Percentiles rank a stretch among this genome's conserved stretches.
Evolutionary conservation across 2,329 filamentous ascomycete species (phyloP).

Genomic region (Alternaria arbusti): DNA sequence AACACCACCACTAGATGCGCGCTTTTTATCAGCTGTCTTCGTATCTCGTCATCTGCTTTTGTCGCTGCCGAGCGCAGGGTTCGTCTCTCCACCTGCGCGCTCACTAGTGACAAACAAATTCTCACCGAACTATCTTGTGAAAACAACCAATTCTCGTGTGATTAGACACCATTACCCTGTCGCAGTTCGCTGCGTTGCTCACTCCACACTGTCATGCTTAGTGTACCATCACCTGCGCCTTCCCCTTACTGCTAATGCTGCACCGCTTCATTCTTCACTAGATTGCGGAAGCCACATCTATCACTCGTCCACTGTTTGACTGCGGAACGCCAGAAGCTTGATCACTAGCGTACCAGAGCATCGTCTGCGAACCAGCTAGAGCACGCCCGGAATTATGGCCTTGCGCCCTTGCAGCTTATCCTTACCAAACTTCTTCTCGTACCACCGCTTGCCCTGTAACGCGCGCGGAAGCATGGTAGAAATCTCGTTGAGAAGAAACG

Average conservation of each 20-base stretch:
- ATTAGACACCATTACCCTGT: slow-evolving; percentile 4
- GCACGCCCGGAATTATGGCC: slow-evolving; percentile 70
- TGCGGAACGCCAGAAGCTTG: background rate
- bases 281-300: background rate
- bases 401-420: slow-evolving; percentile 77
- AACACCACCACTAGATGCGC: background rate
- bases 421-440: slow-evolving; percentile 83
- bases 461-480: slow-evolving; percentile 90
- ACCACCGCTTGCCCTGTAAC: slow-evolving; percentile 82
- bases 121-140: background rate
- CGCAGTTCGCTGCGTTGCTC: background rate
- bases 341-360: background rate
- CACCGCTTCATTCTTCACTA: background rate
- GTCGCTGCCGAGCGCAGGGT: slow-evolving; percentile 1
- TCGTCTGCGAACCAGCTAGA: slow-evolving; percentile 43
- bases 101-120: slow-evolving; percentile 2
- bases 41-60: slow-evolving; percentile 11
- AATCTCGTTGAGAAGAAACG: slow-evolving; percentile 86
- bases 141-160: background rate
- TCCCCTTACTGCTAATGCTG: slow-evolving; percentile 2
- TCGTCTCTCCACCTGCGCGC: background rate
- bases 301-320: background rate
- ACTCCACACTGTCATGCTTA: slow-evolving; percentile 14
- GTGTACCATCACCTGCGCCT: background rate
- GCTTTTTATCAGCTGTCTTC: slow-evolving; percentile 10